Evolutionary conservation across 345 rosid genomes (phyloP), one percentile per base, ranked within the genome.

Genomic region (Syzygium aqueum): DNA sequence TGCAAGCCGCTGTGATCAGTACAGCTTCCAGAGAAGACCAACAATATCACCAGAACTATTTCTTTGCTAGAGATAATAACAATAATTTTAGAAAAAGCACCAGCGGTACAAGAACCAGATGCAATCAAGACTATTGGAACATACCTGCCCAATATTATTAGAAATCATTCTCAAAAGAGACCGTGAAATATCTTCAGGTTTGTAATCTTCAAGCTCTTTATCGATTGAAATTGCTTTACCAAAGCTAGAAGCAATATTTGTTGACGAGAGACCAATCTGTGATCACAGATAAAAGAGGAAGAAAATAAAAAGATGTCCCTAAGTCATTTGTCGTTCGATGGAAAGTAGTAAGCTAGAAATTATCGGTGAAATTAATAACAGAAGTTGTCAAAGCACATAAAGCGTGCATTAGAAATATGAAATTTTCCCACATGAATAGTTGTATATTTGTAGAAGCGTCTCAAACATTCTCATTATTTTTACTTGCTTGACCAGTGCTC

Each of bases 131-230:
- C 37, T 51, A 43, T 67, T 83, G 67, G 51, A 87, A 91, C 92
- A 84, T 87, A 96, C 98, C 95, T 95, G 98, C 77, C 98, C 97
- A 56, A 95, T 90, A 88, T 96, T 96, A 88, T 96, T 95, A 30
- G 98, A 96, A 77, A 96, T 95, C 98, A 96, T 94, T 91, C 97
- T 90, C 86, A 96, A 50, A 86, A 96, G 98, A 15, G 99, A 94
- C 30, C 95, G 92, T 11, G 97, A 92, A 2, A 96, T 84, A 87
- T 96, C 99, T 91, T 96, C 98, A 77, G 94, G 93, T 61, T 92
- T 87, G 92, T 94, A 96, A 87, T 94, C 97, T 90, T 92, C 95
- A 46, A 94, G 94, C 88, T 94, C 98, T 91, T 92, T 95, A 54
- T 92, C 87, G 54, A 92, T 93, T 87, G 96, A 89, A 88, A 96